A percentile compares a stretch with the other conserved stretches of the same genome.
These are phyloP conservation scores for Sungouiella blattae DNA, from an alignment of 805 yeast genomes.

Conservation along the genomic window DNA sequence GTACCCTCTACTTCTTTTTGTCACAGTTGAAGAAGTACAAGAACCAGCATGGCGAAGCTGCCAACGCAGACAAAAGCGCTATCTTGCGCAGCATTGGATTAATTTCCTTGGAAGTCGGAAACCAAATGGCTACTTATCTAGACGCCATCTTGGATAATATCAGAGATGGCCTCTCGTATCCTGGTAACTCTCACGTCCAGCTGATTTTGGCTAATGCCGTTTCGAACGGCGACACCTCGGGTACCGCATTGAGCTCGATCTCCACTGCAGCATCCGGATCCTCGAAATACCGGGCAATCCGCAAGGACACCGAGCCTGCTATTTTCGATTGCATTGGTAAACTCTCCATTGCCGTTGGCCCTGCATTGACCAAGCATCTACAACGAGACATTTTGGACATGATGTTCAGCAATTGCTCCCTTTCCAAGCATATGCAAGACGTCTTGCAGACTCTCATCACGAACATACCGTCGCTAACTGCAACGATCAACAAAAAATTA, in stretches of 20 bases:
- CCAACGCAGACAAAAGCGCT: conserved; percentile 61
- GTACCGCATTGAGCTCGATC: conserved; percentile 22
- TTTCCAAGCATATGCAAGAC: conserved; percentile 78
- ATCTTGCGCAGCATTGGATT: conserved; percentile 81
- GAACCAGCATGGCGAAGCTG: conserved; percentile 34
- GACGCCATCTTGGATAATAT: conserved; percentile 84
- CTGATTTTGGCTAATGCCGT: conserved; percentile 41
- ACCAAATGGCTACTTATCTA: conserved; percentile 80
- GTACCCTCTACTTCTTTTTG: conserved; percentile 71
- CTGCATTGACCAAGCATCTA: conserved; percentile 85
- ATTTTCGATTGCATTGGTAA: conserved; percentile 86
- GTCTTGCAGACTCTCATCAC: conserved; percentile 65
- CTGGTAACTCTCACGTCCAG: conserved; percentile 34
- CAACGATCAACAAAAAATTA: conserved; percentile 65
- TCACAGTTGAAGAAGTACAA: conserved; percentile 71
- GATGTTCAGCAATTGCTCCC: conserved; percentile 71
- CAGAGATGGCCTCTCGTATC: conserved; percentile 64
- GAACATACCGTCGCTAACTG: conserved; percentile 76
- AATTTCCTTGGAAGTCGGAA: conserved; percentile 73
- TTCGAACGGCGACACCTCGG: conserved; percentile 18
- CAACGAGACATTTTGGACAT: conserved; percentile 77
- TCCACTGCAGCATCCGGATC: conserved; percentile 30
- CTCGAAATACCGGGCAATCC: conserved; percentile 50
- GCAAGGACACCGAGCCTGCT: conserved; percentile 79
- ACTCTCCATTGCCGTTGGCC: conserved; percentile 85